These are phyloP conservation scores for Diaporthe sp. DNA, from an alignment of 2,329 filamentous ascomycete genomes.

Conservation along the genomic window DNA sequence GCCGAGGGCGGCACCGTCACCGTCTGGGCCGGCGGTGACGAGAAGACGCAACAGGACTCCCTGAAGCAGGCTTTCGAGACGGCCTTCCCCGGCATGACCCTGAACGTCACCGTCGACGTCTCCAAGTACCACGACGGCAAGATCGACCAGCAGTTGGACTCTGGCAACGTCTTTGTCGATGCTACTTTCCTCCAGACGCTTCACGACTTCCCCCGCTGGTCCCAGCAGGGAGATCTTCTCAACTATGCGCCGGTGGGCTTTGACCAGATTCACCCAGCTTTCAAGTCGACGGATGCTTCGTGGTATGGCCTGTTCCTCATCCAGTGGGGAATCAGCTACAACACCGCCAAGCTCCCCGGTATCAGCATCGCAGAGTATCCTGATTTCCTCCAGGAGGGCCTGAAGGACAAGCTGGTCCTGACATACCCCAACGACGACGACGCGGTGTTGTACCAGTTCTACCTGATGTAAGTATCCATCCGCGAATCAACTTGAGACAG, in stretches of 20 bases:
- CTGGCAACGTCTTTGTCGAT: conserved; percentile 58
- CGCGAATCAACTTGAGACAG: no score
- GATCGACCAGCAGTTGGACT: conserved; percentile 61
- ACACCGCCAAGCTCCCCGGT: conserved; percentile 51
- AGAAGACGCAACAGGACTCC: conserved; percentile 54
- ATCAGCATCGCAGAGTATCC: conserved; percentile 51
- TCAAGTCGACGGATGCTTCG: conserved; percentile 59
- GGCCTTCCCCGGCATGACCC: conserved; percentile 63
- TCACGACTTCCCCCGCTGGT: conserved; percentile 67
- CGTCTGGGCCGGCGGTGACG: conserved; percentile 64
- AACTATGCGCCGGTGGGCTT: conserved; percentile 64
- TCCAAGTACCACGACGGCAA: conserved; percentile 68
- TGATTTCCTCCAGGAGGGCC: conserved; percentile 62
- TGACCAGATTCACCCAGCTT: conserved; percentile 56
- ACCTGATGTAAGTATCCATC: conserved; percentile 58
- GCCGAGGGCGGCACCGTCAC: conserved; percentile 62
- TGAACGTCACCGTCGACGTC: conserved; percentile 68
- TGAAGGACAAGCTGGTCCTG: conserved; percentile 66
- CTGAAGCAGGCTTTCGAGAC: conserved; percentile 60
- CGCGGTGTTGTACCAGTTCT: conserved; percentile 65
- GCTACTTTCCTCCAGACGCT: conserved; percentile 64
- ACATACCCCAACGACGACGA: conserved; percentile 73
- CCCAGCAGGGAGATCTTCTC: conserved; percentile 60
- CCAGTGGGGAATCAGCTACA: conserved; percentile 55
- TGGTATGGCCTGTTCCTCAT: conserved; percentile 59